phyloP scores from a whole-genome alignment of 192 early-diverging fungal species.

The Backusella liffmaniae region DNA sequence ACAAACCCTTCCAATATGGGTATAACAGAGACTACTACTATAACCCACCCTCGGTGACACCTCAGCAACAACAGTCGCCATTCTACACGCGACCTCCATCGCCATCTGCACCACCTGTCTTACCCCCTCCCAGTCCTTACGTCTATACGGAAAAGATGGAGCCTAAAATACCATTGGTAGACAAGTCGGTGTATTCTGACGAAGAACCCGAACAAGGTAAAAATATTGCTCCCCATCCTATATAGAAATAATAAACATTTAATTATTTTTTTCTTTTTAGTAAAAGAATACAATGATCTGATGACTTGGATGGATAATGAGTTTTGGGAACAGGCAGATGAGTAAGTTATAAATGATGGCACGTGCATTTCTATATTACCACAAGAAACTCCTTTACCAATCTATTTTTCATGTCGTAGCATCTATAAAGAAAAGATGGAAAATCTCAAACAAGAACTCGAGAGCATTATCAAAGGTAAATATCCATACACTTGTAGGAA shows the following conservation, averaged over 20 bases:
- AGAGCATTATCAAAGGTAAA: slow-evolving; percentile 31
- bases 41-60: not conserved
- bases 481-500: not conserved
- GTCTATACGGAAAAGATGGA: not conserved
- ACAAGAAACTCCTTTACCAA: not conserved
- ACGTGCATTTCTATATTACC: not conserved
- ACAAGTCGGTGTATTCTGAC: not conserved
- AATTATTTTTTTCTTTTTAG: not conserved
- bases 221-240: not conserved
- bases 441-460: slow-evolving; percentile 26
- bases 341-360: slow-evolving; percentile 11
- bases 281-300: slow-evolving; percentile 19
- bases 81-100: not conserved
- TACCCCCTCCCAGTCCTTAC: not conserved
- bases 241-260: not conserved
- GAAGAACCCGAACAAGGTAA: slow-evolving; percentile 1
- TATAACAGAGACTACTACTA: not conserved
- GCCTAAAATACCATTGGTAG: not conserved
- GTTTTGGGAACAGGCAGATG: slow-evolving; percentile 27
- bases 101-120: not conserved
- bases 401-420: not conserved
- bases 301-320: slow-evolving; percentile 24
- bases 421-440: slow-evolving; percentile 30
- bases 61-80: not conserved
- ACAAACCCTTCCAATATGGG: not conserved